Evolutionary conservation across 805 yeast genomes (phyloP).

Genomic region (Candida maesae): DNA sequence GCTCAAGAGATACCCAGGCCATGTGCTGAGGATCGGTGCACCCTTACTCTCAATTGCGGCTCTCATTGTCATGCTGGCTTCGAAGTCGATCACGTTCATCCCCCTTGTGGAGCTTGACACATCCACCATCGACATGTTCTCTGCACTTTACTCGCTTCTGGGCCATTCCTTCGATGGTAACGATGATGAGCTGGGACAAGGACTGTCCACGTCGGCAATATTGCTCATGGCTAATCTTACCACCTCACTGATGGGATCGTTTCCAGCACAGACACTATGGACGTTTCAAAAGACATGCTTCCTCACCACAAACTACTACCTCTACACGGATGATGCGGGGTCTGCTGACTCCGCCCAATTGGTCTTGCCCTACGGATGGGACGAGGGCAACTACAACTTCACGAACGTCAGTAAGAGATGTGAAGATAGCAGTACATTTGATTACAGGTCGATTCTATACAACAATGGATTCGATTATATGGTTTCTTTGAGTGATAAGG

Average conservation of each 20-base stretch:
- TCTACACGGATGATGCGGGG: background rate
- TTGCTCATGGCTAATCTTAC: constrained; percentile 14
- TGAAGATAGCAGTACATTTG: constrained; percentile 9
- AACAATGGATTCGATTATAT: constrained; percentile 14
- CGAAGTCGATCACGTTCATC: constrained; percentile 11
- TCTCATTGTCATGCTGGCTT: constrained; percentile 12
- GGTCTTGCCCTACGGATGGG: constrained; percentile 3
- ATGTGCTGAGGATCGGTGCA: constrained; percentile 2
- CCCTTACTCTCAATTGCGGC: constrained; percentile 7
- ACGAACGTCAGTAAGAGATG: constrained; percentile 10
- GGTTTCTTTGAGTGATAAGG: constrained; percentile 39
- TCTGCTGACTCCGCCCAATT: constrained; percentile 1
- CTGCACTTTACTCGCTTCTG: constrained; percentile 46
- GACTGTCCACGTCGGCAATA: constrained; percentile 13
- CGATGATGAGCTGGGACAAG: constrained; percentile 21
- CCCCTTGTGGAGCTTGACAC: constrained; percentile 39
- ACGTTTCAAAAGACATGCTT: constrained; percentile 12
- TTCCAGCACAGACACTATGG: constrained; percentile 7
- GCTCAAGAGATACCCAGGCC: background rate
- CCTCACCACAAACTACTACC: constrained; percentile 9
- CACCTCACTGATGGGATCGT: constrained; percentile 10
- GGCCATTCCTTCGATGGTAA: constrained; percentile 30
- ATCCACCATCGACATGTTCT: constrained; percentile 48
- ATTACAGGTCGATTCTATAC: constrained; percentile 13
- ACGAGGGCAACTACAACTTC: constrained; percentile 10